Conservation (phyloP, 1,284 basidiomycete species). For the Schizopora paradoxa region DNA sequence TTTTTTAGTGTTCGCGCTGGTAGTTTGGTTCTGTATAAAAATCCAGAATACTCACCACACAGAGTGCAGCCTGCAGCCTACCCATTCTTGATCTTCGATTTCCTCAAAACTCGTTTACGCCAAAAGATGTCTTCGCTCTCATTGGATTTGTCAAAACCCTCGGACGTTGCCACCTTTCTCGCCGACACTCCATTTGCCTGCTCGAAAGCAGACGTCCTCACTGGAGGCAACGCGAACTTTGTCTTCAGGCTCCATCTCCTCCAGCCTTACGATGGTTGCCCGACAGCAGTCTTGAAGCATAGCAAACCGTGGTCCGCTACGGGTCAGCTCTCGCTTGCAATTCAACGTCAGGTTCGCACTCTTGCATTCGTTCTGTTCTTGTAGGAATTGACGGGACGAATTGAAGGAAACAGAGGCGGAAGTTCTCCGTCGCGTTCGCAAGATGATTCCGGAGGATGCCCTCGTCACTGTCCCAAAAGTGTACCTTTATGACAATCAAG, state of each 20-base stretch:
- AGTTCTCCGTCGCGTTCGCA: slow-evolving; percentile 3
- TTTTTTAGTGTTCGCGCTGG: too few species aligned
- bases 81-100: too few species aligned
- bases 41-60: too few species aligned
- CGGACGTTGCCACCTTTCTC: slow-evolving; percentile 7
- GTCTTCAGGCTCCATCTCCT: slow-evolving; percentile 6
- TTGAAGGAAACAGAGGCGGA: slow-evolving; percentile 11
- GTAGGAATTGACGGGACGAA: background rate
- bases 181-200: slow-evolving; percentile 11
- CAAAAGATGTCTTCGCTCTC: too few species aligned
- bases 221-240: slow-evolving; percentile 8
- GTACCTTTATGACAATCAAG: slow-evolving; percentile 5
- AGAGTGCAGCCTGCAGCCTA: too few species aligned
- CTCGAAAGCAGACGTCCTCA: slow-evolving; percentile 1
- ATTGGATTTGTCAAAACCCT: slow-evolving; percentile 8
- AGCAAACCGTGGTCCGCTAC: slow-evolving; percentile 7
- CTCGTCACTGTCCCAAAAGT: slow-evolving; percentile 9
- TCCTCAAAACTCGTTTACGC: too few species aligned
- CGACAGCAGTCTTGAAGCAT: slow-evolving; percentile 13
- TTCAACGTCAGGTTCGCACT: slow-evolving; percentile 15
- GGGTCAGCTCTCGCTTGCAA: slow-evolving; percentile 1
- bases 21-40: too few species aligned
- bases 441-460: background rate
- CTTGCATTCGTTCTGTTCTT: background rate
- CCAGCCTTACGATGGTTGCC: slow-evolving; percentile 1